phyloP scores from a whole-genome alignment of 139 green algal species.

The Chlorokybus atmophyticus region DNA sequence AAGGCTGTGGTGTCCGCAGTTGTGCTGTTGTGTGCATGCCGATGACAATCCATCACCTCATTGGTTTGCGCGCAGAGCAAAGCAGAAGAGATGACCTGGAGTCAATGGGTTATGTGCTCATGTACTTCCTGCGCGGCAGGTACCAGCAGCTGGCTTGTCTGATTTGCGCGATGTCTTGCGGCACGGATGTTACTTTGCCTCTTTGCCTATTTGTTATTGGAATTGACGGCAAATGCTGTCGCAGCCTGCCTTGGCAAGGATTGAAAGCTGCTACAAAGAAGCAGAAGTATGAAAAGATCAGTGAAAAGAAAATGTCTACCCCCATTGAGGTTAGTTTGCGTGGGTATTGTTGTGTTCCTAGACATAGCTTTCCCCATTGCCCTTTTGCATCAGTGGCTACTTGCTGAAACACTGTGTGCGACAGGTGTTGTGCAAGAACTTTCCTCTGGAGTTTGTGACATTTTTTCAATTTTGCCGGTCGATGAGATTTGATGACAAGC shows the following conservation, averaged over 20 bases:
- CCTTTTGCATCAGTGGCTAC: too few relatives aligned
- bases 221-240: too few relatives aligned
- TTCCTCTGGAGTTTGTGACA: slow-evolving; percentile 88
- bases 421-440: slow-evolving; percentile 82
- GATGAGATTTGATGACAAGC: slow-evolving; percentile 98
- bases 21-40: too few relatives aligned
- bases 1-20: slow-evolving; percentile 1
- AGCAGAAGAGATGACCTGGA: slow-evolving; percentile 87
- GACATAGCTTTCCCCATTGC: too few relatives aligned
- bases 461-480: slow-evolving; percentile 95
- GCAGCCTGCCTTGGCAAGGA: slow-evolving; percentile 86
- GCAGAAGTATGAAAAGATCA: slow-evolving; percentile 99
- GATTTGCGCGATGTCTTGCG: too few relatives aligned
- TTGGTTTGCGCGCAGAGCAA: slow-evolving; percentile 59
- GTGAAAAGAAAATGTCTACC: slow-evolving; percentile 99
- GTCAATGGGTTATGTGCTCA: slow-evolving; percentile 90
- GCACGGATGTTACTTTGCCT: neutral
- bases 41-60: neutral
- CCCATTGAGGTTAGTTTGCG: slow-evolving; percentile 69
- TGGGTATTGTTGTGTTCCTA: too few relatives aligned
- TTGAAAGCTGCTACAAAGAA: slow-evolving; percentile 98
- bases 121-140: slow-evolving; percentile 95
- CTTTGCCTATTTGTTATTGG: neutral
- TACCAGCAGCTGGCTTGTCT: slow-evolving; percentile 7
- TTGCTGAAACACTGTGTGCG: too few relatives aligned